Evolutionary conservation across 805 yeast species (phyloP).

Genomic region (Schwanniomyces sp.): DNA sequence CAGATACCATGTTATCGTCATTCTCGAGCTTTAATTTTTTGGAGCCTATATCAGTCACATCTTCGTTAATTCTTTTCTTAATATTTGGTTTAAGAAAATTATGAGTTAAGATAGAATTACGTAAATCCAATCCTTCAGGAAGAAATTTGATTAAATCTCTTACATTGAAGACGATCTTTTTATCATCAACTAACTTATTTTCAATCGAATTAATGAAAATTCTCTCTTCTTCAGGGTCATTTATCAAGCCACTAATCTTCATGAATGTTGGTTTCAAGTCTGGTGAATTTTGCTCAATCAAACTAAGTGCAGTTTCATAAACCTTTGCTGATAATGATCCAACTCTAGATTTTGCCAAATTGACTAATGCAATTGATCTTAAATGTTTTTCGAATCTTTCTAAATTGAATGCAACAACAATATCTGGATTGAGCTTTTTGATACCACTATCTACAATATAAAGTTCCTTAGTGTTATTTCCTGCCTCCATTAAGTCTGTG

Average conservation of each 20-base stretch:
- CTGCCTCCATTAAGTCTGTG: slow-evolving; percentile 31
- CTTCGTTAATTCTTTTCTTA: slow-evolving; percentile 17
- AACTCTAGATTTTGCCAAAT: slow-evolving; percentile 62
- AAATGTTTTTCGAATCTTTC: slow-evolving; percentile 65
- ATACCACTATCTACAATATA: slow-evolving; percentile 29
- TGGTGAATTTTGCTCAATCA: slow-evolving; percentile 59
- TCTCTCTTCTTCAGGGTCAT: slow-evolving; percentile 46
- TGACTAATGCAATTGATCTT: slow-evolving; percentile 62
- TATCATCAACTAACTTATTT: slow-evolving; percentile 31
- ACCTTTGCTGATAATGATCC: slow-evolving; percentile 69
- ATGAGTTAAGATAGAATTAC: slow-evolving; percentile 45
- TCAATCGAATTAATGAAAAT: slow-evolving; percentile 27
- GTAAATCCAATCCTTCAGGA: slow-evolving; percentile 43
- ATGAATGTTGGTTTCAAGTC: slow-evolving; percentile 38
- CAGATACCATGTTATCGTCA: slow-evolving; percentile 16
- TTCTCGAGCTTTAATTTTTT: slow-evolving; percentile 29
- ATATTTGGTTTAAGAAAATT: slow-evolving; percentile 38
- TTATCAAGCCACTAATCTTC: slow-evolving; percentile 48
- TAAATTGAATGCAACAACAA: slow-evolving; percentile 61
- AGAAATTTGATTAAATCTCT: slow-evolving; percentile 34
- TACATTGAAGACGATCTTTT: slow-evolving; percentile 34
- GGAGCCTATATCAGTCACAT: slow-evolving; percentile 11
- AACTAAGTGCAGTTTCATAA: slow-evolving; percentile 55
- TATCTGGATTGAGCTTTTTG: slow-evolving; percentile 46
- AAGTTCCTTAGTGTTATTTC: slow-evolving; percentile 23